Percentiles rank a stretch among this genome's conserved stretches.
These are phyloP conservation scores for Vanderwaltozyma tropicalis DNA, from an alignment of 805 yeast genomes.

Conservation along the genomic window DNA sequence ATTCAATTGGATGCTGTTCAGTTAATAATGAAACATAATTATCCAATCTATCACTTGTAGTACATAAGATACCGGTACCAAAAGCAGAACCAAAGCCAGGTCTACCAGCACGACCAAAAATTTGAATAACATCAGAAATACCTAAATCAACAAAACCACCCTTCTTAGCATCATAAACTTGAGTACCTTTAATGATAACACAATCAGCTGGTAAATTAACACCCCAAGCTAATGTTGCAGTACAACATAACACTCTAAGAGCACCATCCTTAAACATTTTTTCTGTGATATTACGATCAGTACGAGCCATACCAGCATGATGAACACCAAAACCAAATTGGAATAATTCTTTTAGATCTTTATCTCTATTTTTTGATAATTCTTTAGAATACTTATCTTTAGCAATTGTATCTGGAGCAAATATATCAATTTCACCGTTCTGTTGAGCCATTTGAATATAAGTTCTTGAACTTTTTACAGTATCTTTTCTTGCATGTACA, in stretches of 20 bases:
- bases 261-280: constrained; percentile 78
- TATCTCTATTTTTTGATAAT: constrained; percentile 58
- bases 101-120: constrained; percentile 98
- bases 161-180: constrained; percentile 83
- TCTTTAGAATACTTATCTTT: constrained; percentile 45
- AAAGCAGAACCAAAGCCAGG: constrained; percentile 81
- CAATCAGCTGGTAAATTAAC: constrained; percentile 97
- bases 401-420: constrained; percentile 17
- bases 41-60: constrained; percentile 69
- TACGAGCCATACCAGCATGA: constrained; percentile 92
- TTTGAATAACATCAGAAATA: constrained; percentile 92
- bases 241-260: constrained; percentile 82
- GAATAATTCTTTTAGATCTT: constrained; percentile 73
- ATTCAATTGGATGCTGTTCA: constrained; percentile 95
- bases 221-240: constrained; percentile 99
- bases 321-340: constrained; percentile 82
- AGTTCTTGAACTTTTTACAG: constrained; percentile 68
- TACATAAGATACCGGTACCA: constrained; percentile 88
- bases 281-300: constrained; percentile 85
- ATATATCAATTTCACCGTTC: constrained; percentile 41
- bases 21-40: constrained; percentile 83
- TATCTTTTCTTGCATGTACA: constrained; percentile 92
- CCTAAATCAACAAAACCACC: constrained; percentile 95
- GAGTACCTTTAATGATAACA: constrained; percentile 93
- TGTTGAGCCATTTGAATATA: constrained; percentile 60